These are phyloP conservation scores for Ophiocordyceps camponoti-saundersi DNA, from an alignment of 2,329 filamentous ascomycete genomes.

Conservation along the genomic window DNA sequence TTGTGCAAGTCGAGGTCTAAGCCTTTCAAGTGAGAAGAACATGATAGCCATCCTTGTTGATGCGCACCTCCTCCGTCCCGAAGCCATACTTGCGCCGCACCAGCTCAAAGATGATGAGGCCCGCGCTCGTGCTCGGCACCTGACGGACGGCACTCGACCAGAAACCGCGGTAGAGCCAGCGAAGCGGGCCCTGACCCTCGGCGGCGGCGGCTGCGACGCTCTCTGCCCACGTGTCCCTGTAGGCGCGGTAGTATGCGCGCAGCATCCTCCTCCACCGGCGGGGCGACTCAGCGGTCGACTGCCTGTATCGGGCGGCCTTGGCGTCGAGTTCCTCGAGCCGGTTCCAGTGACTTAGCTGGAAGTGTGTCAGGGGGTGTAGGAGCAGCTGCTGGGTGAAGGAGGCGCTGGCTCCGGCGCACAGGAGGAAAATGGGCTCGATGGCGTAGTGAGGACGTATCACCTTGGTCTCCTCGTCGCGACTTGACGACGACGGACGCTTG, in stretches of 20 bases:
- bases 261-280: slow-evolving; percentile 37
- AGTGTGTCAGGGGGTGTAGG: slow-evolving; percentile 52
- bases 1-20: too few species aligned
- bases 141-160: slow-evolving; percentile 56
- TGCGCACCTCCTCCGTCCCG: slow-evolving; percentile 43
- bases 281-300: slow-evolving; percentile 11
- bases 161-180: slow-evolving; percentile 56
- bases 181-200: slow-evolving; percentile 36
- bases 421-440: slow-evolving; percentile 55
- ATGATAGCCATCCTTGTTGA: slow-evolving; percentile 53
- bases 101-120: slow-evolving; percentile 63
- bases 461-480: slow-evolving; percentile 9
- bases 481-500: slow-evolving; percentile 21
- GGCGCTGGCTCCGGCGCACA: slow-evolving; percentile 51
- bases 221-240: slow-evolving; percentile 47
- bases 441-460: slow-evolving; percentile 59
- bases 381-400: slow-evolving; percentile 52
- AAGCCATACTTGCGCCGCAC: slow-evolving; percentile 56
- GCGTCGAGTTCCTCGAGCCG: slow-evolving; percentile 56
- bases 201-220: slow-evolving; percentile 38
- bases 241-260: slow-evolving; percentile 52
- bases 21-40: slow-evolving; percentile 35
- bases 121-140: slow-evolving; percentile 61
- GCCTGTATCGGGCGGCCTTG: slow-evolving; percentile 29
- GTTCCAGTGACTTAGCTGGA: slow-evolving; percentile 59